Evolutionary conservation across 495 filamentous ascomycete species (phyloP).

Genomic region (Aspergillus sparsus): DNA sequence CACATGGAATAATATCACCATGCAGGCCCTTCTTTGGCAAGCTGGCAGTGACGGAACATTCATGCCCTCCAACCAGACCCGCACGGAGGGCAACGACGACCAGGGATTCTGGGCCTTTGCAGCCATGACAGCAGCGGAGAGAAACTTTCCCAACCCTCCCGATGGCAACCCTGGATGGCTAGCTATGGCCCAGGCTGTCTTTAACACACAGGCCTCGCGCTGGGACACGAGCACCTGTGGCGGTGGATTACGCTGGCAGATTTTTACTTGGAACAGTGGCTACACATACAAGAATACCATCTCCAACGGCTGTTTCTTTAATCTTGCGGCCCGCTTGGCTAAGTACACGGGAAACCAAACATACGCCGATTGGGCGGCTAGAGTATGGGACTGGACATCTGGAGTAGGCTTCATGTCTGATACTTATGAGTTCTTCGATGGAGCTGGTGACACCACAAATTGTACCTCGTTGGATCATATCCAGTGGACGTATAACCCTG

Average conservation of each 20-base stretch:
- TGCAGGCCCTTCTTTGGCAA: constrained; percentile 70
- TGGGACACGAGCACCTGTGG: constrained; percentile 71
- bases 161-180: constrained; percentile 68
- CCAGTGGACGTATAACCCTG: constrained; percentile 45
- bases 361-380: constrained; percentile 76
- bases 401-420: constrained; percentile 61
- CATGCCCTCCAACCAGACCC: constrained; percentile 81
- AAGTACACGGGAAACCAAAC: constrained; percentile 76
- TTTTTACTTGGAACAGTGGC: constrained; percentile 75
- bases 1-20: constrained; percentile 68
- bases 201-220: constrained; percentile 69
- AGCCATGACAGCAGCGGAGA: constrained; percentile 79
- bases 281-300: constrained; percentile 83
- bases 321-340: constrained; percentile 74
- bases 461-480: constrained; percentile 37
- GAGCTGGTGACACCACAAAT: constrained; percentile 54
- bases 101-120: constrained; percentile 86
- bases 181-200: constrained; percentile 77
- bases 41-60: constrained; percentile 65
- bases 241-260: constrained; percentile 83
- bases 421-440: constrained; percentile 65
- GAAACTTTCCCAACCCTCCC: constrained; percentile 63
- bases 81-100: constrained; percentile 78
- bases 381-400: constrained; percentile 70
- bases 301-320: constrained; percentile 79